These are phyloP conservation scores for Sedum album DNA, from an alignment of 164 flowering plant species.

Conservation along the genomic window DNA sequence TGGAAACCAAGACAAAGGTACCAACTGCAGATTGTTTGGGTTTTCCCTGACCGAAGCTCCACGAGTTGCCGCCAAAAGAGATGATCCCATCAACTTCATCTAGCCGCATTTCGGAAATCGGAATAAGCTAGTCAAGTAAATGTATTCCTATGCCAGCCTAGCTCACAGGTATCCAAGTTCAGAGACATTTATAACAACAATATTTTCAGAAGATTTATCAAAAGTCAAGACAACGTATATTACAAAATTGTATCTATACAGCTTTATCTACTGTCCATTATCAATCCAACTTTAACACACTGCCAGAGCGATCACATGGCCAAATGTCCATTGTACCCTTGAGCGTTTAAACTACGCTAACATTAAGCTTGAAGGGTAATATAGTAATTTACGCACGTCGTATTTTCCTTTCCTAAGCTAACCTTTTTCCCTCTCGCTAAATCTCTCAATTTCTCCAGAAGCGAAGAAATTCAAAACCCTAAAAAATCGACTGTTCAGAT, in stretches of 20 bases:
- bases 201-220: too few relatives aligned
- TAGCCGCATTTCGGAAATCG: too few relatives aligned
- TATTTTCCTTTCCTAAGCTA: not conserved
- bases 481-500: not conserved
- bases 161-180: too few relatives aligned
- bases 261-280: too few relatives aligned
- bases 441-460: not conserved
- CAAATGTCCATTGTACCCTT: not conserved
- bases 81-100: constrained; percentile 9
- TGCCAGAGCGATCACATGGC: too few relatives aligned
- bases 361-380: not conserved
- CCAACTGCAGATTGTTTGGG: constrained; percentile 79
- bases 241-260: too few relatives aligned
- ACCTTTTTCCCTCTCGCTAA: constrained; percentile 4
- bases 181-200: too few relatives aligned
- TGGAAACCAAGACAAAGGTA: constrained; percentile 15
- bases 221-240: too few relatives aligned
- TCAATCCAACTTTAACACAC: too few relatives aligned
- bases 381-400: not conserved
- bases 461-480: not conserved
- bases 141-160: not conserved
- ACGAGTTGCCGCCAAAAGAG: constrained; percentile 17
- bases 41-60: constrained; percentile 59
- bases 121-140: not conserved
- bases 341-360: not conserved